Evolutionary conservation across 306 rosid genomes (phyloP).

Genomic region (Benincasa hispida): DNA sequence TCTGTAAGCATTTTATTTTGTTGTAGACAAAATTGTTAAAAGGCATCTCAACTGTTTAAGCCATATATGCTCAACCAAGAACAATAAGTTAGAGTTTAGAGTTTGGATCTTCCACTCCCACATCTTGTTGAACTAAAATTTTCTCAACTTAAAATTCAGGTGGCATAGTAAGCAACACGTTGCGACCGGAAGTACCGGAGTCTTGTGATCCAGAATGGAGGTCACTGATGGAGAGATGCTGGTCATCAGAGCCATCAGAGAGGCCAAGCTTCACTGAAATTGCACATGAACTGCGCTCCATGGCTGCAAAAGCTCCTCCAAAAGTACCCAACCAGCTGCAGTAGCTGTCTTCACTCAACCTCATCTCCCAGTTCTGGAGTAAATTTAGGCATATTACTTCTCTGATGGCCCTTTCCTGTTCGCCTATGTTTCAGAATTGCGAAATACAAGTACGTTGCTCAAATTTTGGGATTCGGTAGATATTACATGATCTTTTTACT

Average conservation of each 20-base stretch:
- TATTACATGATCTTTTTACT: neutral
- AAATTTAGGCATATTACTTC: conserved; percentile 8
- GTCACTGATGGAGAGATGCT: conserved; percentile 71
- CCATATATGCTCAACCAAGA: neutral
- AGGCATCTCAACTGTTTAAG: neutral
- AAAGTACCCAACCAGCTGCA: conserved; percentile 51
- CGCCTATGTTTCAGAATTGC: neutral
- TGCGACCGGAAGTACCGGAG: conserved; percentile 66
- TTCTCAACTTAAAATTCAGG: conserved; percentile 29
- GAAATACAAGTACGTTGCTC: neutral
- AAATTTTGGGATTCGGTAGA: neutral
- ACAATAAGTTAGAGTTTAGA: no score
- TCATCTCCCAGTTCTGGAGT: conserved; percentile 29
- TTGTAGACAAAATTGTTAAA: neutral
- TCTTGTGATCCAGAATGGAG: conserved; percentile 69
- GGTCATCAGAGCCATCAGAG: conserved; percentile 79
- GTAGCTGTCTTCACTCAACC: conserved; percentile 24
- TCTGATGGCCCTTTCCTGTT: neutral
- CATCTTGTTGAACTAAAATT: neutral
- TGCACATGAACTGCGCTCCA: conserved; percentile 52
- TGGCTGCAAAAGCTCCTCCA: conserved; percentile 57
- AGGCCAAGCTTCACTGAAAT: conserved; percentile 71
- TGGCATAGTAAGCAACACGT: conserved; percentile 85
- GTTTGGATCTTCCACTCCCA: neutral
- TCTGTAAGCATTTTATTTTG: neutral